Conservation (phyloP, 192 early-diverging fungal genomes). For the Chytriomyces sp. region DNA sequence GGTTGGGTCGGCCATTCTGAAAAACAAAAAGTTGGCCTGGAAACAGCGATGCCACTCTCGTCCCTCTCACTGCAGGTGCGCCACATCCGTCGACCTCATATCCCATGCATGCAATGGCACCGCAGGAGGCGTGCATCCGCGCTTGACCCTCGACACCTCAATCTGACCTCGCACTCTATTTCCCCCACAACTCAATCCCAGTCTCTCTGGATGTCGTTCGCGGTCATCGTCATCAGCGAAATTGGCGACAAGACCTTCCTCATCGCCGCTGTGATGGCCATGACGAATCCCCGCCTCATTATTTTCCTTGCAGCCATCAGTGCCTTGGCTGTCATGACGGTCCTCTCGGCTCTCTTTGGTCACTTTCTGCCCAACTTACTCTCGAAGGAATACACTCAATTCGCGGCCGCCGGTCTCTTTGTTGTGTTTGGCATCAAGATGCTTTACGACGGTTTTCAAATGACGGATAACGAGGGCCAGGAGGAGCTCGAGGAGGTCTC, state of each 20-base stretch:
- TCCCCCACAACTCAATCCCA: conserved; percentile 4
- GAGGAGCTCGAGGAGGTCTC: conserved; percentile 92
- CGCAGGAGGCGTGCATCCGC: too few relatives aligned
- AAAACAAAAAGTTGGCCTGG: neutral
- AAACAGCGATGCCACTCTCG: neutral
- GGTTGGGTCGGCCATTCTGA: neutral
- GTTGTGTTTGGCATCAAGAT: conserved; percentile 91
- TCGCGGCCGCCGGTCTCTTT: conserved; percentile 84
- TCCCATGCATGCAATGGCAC: too few relatives aligned
- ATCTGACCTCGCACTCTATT: neutral
- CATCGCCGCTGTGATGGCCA: conserved; percentile 97
- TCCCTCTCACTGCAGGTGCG: neutral
- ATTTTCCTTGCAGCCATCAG: conserved; percentile 89
- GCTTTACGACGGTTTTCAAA: conserved; percentile 77
- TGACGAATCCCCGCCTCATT: conserved; percentile 89
- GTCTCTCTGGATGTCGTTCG: conserved; percentile 61
- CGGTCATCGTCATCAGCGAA: conserved; percentile 95
- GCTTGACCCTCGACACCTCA: too few relatives aligned
- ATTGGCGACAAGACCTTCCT: conserved; percentile 99
- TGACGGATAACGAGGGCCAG: conserved; percentile 85
- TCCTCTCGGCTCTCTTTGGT: conserved; percentile 92
- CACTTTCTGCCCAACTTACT: conserved; percentile 86
- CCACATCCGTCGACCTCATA: too few relatives aligned
- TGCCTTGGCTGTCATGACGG: conserved; percentile 91
- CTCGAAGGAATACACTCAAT: conserved; percentile 83